These are phyloP conservation scores for Luffa aegyptiaca DNA, from an alignment of 306 rosid species.

Conservation along the genomic window DNA sequence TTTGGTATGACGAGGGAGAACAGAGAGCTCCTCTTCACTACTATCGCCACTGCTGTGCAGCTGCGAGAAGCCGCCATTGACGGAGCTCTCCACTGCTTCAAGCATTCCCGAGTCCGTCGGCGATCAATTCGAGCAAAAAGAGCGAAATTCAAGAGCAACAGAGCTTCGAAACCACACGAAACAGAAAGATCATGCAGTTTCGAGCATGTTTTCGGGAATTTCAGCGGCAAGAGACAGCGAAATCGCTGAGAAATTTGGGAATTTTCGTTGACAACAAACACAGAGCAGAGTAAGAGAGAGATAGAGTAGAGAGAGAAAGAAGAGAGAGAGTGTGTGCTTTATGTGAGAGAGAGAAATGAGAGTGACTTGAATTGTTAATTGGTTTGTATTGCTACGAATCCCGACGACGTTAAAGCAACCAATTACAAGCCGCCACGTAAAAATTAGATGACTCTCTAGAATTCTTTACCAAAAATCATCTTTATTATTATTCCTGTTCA, in stretches of 20 bases:
- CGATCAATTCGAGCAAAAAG: background rate
- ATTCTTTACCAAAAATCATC: constrained; percentile 9
- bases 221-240: constrained; percentile 22
- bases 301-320: constrained; percentile 1
- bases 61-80: constrained; percentile 78
- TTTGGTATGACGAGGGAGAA: constrained; percentile 94
- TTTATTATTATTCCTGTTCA: background rate
- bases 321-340: background rate
- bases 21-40: constrained; percentile 93
- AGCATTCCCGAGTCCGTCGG: constrained; percentile 37
- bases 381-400: constrained; percentile 77
- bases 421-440: constrained; percentile 48
- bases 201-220: constrained; percentile 19
- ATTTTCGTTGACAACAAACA: constrained; percentile 37
- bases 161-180: constrained; percentile 26
- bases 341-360: constrained; percentile 26
- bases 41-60: constrained; percentile 87
- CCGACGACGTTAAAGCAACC: constrained; percentile 47
- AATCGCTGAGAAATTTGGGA: constrained; percentile 31
- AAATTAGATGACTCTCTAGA: background rate
- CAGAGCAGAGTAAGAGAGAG: constrained; percentile 16
- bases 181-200: constrained; percentile 60
- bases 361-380: constrained; percentile 59
- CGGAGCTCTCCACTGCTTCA: constrained; percentile 79
- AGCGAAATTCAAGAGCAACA: constrained; percentile 10